Percentiles rank a stretch among this genome's conserved stretches.
Evolutionary conservation across 495 filamentous ascomycete genomes (phyloP).

Genomic region (Hypomontagnella submonticulosa): DNA sequence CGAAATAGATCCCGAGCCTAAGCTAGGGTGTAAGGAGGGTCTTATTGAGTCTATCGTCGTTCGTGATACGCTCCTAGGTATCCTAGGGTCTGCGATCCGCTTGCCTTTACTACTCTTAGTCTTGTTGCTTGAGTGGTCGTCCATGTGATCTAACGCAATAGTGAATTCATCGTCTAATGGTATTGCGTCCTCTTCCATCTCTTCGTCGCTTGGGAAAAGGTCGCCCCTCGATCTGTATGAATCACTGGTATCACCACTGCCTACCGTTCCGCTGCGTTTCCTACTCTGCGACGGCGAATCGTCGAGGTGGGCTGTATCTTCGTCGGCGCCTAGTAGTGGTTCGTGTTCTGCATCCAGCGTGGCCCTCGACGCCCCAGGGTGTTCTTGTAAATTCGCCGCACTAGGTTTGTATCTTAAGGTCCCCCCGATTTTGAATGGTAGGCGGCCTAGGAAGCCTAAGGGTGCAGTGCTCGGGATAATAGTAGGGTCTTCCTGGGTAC

Average conservation of each 20-base stretch:
- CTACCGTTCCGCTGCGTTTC: constrained; percentile 80
- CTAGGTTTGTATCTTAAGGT: constrained; percentile 88
- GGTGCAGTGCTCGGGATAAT: constrained; percentile 89
- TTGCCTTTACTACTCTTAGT: constrained; percentile 70
- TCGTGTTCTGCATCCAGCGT: constrained; percentile 69
- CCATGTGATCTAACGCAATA: constrained; percentile 76
- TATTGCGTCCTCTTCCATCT: constrained; percentile 88
- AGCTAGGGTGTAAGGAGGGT: constrained; percentile 46
- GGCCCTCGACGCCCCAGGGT: constrained; percentile 67
- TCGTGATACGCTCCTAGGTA: constrained; percentile 65
- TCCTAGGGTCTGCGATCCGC: constrained; percentile 65
- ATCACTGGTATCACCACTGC: constrained; percentile 85
- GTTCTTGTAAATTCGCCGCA: constrained; percentile 90
- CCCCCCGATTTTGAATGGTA: constrained; percentile 88
- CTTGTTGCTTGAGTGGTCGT: constrained; percentile 78
- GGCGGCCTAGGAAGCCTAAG: constrained; percentile 83
- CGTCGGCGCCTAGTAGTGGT: constrained; percentile 72
- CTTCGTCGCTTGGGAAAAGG: constrained; percentile 90
- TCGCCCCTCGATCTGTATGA: constrained; percentile 94
- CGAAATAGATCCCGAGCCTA: constrained; percentile 48
- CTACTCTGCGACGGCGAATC: constrained; percentile 58
- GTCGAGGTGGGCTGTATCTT: constrained; percentile 43
- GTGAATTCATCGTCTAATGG: constrained; percentile 94
- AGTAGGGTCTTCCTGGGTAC: constrained; percentile 81
- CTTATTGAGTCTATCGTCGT: constrained; percentile 63